These are phyloP conservation scores for Ophiostoma perfectum DNA, from an alignment of 2,329 filamentous ascomycete genomes.

Conservation along the genomic window DNA sequence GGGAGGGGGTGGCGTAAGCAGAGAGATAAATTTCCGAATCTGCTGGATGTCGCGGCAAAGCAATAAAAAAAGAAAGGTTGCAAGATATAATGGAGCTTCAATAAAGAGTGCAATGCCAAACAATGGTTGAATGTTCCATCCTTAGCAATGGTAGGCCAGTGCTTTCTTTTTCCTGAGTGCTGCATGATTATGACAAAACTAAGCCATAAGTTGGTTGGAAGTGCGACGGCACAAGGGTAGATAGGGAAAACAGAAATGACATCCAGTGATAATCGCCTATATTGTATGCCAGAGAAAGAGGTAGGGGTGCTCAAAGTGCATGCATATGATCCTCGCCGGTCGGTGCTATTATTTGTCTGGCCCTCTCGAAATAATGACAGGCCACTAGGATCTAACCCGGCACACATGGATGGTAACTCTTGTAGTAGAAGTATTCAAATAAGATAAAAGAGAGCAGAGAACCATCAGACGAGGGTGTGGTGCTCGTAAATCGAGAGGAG, in stretches of 20 bases:
- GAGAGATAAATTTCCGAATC: background rate
- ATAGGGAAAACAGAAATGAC: background rate
- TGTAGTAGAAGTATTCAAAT: background rate
- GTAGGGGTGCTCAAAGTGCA: background rate
- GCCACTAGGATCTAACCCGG: background rate
- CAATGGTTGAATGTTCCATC: background rate
- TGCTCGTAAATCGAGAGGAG: background rate
- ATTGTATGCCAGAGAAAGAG: background rate
- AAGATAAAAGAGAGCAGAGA: background rate
- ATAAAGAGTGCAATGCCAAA: too few relatives aligned
- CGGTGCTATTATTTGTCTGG: background rate
- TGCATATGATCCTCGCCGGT: background rate
- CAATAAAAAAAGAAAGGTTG: background rate
- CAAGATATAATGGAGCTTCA: background rate
- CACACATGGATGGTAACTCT: background rate
- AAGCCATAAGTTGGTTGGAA: background rate
- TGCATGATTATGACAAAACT: background rate
- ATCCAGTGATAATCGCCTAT: background rate
- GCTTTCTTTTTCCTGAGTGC: background rate
- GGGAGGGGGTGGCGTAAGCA: slow-evolving; percentile 1
- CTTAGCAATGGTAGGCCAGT: background rate
- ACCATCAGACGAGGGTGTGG: background rate
- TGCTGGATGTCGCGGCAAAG: background rate
- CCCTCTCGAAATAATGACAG: background rate
- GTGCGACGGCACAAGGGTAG: background rate